phyloP scores from a whole-genome alignment of 805 yeast genomes.

The Wickerhamiella vanderwaltii region DNA sequence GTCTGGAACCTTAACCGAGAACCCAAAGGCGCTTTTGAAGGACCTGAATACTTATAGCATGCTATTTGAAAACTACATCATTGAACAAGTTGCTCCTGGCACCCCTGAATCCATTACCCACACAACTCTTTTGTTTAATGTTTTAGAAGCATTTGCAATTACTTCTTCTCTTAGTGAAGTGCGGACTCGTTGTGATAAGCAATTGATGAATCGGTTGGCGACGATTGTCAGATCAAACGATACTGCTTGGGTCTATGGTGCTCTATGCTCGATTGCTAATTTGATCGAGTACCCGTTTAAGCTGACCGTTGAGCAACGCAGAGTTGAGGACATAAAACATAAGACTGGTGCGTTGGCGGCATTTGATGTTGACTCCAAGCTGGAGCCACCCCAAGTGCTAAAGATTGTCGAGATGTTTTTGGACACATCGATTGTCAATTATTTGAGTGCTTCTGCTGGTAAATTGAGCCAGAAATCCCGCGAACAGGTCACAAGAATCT shows the following conservation, averaged over 20 bases:
- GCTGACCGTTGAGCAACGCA: constrained; percentile 24
- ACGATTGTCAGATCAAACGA: constrained; percentile 14
- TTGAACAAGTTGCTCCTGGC: constrained; percentile 1
- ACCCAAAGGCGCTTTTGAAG: constrained; percentile 15
- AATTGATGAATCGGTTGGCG: constrained; percentile 11
- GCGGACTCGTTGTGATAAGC: constrained; percentile 20
- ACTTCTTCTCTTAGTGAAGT: constrained; percentile 26
- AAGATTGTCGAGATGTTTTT: constrained; percentile 22
- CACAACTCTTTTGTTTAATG: constrained; percentile 14
- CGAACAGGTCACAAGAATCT: constrained; percentile 21
- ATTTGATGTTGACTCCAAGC: constrained; percentile 15
- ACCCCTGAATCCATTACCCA: neutral
- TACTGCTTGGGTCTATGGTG: constrained; percentile 26
- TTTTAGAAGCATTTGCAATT: constrained; percentile 30
- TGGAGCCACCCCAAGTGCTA: constrained; percentile 17
- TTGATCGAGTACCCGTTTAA: constrained; percentile 26
- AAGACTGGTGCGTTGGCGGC: constrained; percentile 23
- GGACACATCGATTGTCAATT: constrained; percentile 21
- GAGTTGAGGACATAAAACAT: constrained; percentile 20
- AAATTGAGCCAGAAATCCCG: constrained; percentile 20
- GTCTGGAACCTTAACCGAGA: constrained; percentile 18
- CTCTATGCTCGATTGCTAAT: constrained; percentile 25
- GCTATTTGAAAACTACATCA: constrained; percentile 22
- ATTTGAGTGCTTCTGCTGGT: constrained; percentile 19
- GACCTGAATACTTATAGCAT: constrained; percentile 24